phyloP scores from a whole-genome alignment of 768 basidiomycete genomes.

The Mycena amicta region DNA sequence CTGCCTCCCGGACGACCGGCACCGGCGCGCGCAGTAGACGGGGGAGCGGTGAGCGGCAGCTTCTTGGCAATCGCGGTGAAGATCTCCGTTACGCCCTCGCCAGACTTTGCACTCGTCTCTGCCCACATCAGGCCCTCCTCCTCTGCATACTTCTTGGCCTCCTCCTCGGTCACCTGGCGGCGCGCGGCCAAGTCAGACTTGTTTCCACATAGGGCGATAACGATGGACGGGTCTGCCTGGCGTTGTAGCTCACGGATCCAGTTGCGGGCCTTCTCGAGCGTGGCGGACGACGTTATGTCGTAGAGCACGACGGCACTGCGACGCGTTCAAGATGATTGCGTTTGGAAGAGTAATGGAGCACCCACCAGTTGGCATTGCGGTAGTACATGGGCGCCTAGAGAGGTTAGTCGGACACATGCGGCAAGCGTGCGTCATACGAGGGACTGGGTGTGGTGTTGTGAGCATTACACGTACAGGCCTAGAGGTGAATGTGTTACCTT shows the following conservation, averaged over 20 bases:
- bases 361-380: conserved; percentile 80
- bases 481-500: conserved; percentile 53
- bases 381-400: conserved; percentile 95
- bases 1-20: conserved; percentile 54
- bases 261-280: conserved; percentile 91
- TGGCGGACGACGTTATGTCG: conserved; percentile 91
- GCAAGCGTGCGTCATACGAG: conserved; percentile 35
- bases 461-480: conserved; percentile 8
- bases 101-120: conserved; percentile 89
- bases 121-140: conserved; percentile 93
- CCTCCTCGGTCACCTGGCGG: conserved; percentile 83
- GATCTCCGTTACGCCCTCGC: conserved; percentile 83
- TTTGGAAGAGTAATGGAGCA: no score
- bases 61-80: conserved; percentile 91
- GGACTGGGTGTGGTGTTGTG: conserved; percentile 33
- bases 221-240: conserved; percentile 95
- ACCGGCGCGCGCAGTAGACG: conserved; percentile 58
- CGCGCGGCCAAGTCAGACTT: conserved; percentile 86
- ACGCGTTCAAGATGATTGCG: no score
- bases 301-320: conserved; percentile 81
- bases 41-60: conserved; percentile 78
- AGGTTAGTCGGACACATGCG: conserved; percentile 10
- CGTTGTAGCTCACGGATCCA: conserved; percentile 98
- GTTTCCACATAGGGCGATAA: conserved; percentile 96
- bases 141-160: conserved; percentile 89